Base-by-base conservation (phyloP, 495 filamentous ascomycete genomes). In the Parachaetomium inaequale region DNA sequence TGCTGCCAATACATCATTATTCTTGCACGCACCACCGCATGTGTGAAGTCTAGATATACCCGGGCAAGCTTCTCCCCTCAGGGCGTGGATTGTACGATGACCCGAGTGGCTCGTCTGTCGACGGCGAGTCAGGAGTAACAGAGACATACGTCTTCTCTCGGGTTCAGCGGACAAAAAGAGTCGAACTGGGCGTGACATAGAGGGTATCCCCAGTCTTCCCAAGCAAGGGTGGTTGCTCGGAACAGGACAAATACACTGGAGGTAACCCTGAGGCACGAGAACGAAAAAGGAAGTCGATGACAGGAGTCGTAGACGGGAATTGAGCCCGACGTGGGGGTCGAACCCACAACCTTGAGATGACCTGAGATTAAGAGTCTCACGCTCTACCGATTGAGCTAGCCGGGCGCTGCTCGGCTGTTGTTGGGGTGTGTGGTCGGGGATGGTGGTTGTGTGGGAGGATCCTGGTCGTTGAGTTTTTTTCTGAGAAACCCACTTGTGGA, bases 301-400 rank as follows among this genome's bases (percentile, higher is more conserved):
- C 23, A 4, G 25, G 14, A 43, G 54, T 43, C 38, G 19, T 34
- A 17, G 63, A 36, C 64, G 64, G 64, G 64, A 63, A 66, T 66
- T 63, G 64, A 66, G 64, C 64, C 64, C 60, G 60, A 66, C 64
- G 64, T 63, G 64, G 64, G 64, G 64, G 64, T 66, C 64, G 64
- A 66, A 66, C 64, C 64, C 64, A 63, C 64, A 66, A 66, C 64
- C 64, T 66, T 66, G 64, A 66, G 64, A 66, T 66, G 26, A n/a
- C 47, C 46, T 51, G 55, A 43, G 4, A 14, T 40, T 88, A 88
- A 88, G 85, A 88, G 86, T 88, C 86, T 87, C 83, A 88, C 86
- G 86, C 86, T 88, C 86, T 88, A 87, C 85, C 85, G 85, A 88
- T 88, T 88, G 86, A 88, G 85, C 85, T 88, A 88, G 84, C 84